phyloP scores from a whole-genome alignment of 2,329 filamentous ascomycete species.

The Aspergillus novofumigatus region DNA sequence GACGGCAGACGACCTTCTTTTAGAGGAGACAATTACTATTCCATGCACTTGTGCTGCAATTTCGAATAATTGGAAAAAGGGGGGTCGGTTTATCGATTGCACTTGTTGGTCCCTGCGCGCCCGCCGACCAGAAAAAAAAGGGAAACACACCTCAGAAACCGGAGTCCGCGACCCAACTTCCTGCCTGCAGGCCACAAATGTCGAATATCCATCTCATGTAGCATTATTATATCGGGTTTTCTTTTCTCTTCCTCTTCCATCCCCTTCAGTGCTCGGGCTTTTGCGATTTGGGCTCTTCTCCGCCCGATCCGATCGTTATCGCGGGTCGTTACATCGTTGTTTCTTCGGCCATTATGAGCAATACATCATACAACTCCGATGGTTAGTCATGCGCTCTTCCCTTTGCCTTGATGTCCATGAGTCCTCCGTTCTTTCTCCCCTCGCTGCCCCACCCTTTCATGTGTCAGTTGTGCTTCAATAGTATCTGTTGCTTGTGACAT shows the following conservation, averaged over 20 bases:
- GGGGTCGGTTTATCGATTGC: constrained; percentile 12
- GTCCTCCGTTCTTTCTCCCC: constrained; percentile 4
- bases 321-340: constrained; percentile 16
- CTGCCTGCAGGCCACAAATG: constrained; percentile 1
- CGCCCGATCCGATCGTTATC: constrained; percentile 18
- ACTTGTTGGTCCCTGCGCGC: constrained; percentile 1
- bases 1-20: not conserved
- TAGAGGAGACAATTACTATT: constrained; percentile 7
- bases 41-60: not conserved
- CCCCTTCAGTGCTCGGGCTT: constrained; percentile 5
- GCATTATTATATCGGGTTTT: constrained; percentile 10
- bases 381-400: constrained; percentile 30
- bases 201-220: constrained; percentile 17
- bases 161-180: constrained; percentile 1
- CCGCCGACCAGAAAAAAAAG: constrained; percentile 3
- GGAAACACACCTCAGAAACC: not conserved
- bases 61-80: constrained; percentile 5
- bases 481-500: not conserved
- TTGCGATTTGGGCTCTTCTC: constrained; percentile 13
- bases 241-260: constrained; percentile 3
- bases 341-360: constrained; percentile 29
- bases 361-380: constrained; percentile 33
- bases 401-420: constrained; percentile 13
- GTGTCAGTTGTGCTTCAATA: not conserved
- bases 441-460: not conserved